Conservation (phyloP, 257 asterid species). For the Forsythia suspensa region DNA sequence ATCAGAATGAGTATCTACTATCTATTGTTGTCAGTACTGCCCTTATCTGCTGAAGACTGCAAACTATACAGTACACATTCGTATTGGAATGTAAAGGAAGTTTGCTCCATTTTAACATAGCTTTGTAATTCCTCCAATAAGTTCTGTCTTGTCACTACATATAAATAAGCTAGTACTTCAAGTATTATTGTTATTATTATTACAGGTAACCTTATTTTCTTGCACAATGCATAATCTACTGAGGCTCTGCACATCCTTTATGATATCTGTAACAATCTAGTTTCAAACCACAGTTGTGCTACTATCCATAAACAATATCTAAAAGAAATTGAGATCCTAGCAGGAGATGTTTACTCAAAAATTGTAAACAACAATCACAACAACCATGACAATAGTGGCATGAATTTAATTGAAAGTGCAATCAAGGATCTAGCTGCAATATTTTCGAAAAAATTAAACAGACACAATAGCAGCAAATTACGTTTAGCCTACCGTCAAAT, state of each 20-base stretch:
- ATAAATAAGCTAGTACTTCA: neutral
- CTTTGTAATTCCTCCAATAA: neutral
- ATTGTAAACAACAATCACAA: neutral
- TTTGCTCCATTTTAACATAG: neutral
- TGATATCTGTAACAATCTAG: neutral
- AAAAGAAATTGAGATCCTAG: neutral
- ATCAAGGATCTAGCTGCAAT: conserved; percentile 14
- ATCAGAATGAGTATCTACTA: neutral
- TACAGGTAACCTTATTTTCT: neutral
- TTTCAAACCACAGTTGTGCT: neutral
- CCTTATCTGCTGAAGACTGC: neutral
- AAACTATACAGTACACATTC: neutral
- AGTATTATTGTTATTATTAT: neutral
- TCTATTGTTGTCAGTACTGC: neutral
- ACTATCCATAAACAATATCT: neutral
- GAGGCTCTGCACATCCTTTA: neutral
- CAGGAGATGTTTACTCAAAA: neutral
- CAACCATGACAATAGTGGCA: neutral
- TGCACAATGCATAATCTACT: neutral
- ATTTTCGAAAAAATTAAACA: neutral
- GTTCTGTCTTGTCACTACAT: neutral
- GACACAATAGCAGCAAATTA: neutral
- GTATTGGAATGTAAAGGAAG: too few relatives aligned
- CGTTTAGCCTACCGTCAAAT: conserved; percentile 57
- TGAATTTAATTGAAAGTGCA: neutral